Evolutionary conservation across 345 rosid species (phyloP).

Genomic region (Odontarrhena argentea): DNA sequence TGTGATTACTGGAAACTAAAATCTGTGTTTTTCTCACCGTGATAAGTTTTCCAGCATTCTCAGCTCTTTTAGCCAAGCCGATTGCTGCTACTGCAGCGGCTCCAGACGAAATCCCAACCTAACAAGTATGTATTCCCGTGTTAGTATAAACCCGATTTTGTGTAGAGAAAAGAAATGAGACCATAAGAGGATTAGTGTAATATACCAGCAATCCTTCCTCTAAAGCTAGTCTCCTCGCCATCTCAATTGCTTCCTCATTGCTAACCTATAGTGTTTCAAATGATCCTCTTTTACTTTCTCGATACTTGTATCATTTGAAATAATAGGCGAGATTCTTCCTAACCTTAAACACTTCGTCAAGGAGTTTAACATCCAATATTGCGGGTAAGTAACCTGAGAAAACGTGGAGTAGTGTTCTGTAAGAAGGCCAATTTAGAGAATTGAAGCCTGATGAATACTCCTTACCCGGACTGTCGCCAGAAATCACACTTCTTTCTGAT

Average conservation of each 20-base stretch:
- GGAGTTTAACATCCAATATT: constrained; percentile 77
- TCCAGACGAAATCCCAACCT: constrained; percentile 97
- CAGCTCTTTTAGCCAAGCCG: constrained; percentile 76
- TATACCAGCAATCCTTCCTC: constrained; percentile 94
- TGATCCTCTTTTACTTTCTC: not conserved
- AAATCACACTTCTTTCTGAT: constrained; percentile 87
- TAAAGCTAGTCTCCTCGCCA: constrained; percentile 87
- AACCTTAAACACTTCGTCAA: constrained; percentile 89
- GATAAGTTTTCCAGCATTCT: constrained; percentile 88
- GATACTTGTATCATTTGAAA: not conserved
- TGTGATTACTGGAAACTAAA: not conserved
- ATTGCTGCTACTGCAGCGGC: constrained; percentile 96
- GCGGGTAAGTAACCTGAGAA: constrained; percentile 77
- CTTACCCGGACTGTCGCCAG: constrained; percentile 80
- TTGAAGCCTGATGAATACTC: constrained; percentile 25
- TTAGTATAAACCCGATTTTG: constrained; percentile 3
- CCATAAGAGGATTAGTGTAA: constrained; percentile 3
- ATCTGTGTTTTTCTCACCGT: constrained; percentile 48
- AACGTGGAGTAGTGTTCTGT: not conserved
- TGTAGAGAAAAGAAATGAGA: not conserved
- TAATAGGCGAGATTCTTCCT: not conserved
- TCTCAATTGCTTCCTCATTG: constrained; percentile 78
- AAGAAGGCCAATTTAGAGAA: not conserved
- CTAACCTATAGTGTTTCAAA: constrained; percentile 55
- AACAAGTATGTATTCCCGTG: not conserved